These are phyloP conservation scores for Hyaloscypha finlandica DNA, from an alignment of 495 filamentous ascomycete genomes.

Conservation along the genomic window DNA sequence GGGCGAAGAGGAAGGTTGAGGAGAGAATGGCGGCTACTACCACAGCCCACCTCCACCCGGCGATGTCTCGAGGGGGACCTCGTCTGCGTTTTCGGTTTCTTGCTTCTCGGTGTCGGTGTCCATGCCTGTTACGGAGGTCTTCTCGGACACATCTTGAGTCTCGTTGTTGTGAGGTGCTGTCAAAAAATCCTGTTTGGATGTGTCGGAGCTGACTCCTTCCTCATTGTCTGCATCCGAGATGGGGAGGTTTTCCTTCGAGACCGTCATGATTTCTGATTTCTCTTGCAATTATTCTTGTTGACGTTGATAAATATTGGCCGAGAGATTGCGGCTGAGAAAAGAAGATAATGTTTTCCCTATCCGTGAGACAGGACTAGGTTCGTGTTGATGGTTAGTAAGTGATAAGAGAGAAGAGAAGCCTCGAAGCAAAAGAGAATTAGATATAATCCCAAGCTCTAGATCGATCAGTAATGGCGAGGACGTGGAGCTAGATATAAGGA, in stretches of 20 bases:
- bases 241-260: conserved; percentile 7
- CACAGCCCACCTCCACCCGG: conserved; percentile 26
- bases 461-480: neutral
- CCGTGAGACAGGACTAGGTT: neutral
- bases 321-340: neutral
- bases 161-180: conserved; percentile 23
- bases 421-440: neutral
- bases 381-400: neutral
- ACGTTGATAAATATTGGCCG: neutral
- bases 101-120: conserved; percentile 20
- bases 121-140: conserved; percentile 22
- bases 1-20: conserved; percentile 31
- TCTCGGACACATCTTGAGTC: conserved; percentile 19
- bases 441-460: neutral
- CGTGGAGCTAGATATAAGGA: neutral
- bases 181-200: conserved; percentile 15
- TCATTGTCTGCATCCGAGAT: conserved; percentile 5
- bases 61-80: conserved; percentile 27
- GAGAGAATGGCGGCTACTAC: conserved; percentile 26
- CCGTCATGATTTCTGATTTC: neutral
- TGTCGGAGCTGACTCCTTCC: neutral
- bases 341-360: neutral
- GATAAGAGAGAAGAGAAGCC: neutral
- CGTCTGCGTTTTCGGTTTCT: conserved; percentile 2
- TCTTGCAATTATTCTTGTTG: neutral